These are phyloP conservation scores for Begonia fuchsioides DNA, from an alignment of 306 rosid species.

Conservation along the genomic window DNA sequence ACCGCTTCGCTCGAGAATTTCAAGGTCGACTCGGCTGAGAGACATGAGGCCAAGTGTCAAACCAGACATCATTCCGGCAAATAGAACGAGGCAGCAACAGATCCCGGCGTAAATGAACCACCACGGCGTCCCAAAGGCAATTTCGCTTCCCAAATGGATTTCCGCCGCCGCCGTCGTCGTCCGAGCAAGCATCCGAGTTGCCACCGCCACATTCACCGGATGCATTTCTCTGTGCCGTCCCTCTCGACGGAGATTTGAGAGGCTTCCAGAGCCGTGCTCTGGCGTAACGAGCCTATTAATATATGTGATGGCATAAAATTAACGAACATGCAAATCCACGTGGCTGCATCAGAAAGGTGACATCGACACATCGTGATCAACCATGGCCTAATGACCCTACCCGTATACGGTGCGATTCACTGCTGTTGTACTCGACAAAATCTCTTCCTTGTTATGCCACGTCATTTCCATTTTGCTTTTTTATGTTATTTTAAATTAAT, in stretches of 20 bases:
- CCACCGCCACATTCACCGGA: conserved; percentile 28
- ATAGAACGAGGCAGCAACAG: conserved; percentile 50
- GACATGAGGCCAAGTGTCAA: conserved; percentile 95
- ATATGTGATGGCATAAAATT: no score
- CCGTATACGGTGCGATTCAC: no score
- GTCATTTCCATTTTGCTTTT: no score
- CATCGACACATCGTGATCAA: no score
- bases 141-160: conserved; percentile 12
- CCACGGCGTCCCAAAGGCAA: conserved; percentile 45
- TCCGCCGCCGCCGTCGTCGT: conserved; percentile 13
- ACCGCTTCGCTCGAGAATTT: conserved; percentile 88
- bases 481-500: no score
- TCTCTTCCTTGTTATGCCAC: no score
- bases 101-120: conserved; percentile 70
- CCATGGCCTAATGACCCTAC: no score
- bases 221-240: conserved; percentile 18
- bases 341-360: no score
- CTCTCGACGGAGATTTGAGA: not conserved
- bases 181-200: conserved; percentile 44
- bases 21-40: conserved; percentile 86
- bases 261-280: no score
- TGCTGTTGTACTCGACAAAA: no score
- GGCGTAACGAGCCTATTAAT: no score
- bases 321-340: no score
- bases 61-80: conserved; percentile 98